Conservation (phyloP, 2,329 filamentous ascomycete species). For the Paecilomyces fulvus region DNA sequence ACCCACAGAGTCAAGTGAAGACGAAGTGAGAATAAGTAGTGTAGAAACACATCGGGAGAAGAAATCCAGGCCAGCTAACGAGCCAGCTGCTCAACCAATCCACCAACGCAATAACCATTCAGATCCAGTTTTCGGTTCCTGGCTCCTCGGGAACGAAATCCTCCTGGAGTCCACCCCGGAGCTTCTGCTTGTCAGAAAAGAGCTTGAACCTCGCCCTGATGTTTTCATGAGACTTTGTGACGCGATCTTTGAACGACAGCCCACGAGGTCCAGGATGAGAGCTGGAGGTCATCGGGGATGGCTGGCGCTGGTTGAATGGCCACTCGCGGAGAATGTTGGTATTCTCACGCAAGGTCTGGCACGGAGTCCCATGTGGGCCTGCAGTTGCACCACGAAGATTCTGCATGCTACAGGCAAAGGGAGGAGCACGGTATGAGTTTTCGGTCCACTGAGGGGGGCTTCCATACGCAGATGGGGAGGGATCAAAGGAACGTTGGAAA, state of each 20-base stretch:
- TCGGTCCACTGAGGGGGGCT: no score
- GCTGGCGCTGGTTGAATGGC: not conserved
- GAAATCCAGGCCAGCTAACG: not conserved
- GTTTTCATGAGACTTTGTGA: not conserved
- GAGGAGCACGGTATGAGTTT: no score
- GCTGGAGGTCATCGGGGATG: not conserved
- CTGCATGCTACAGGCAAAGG: not conserved
- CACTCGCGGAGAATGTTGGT: not conserved
- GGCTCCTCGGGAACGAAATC: not conserved
- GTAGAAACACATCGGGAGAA: not conserved
- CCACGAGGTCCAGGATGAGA: not conserved
- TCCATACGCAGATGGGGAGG: no score
- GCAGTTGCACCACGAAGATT: not conserved
- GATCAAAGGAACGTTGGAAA: no score
- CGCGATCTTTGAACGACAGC: not conserved
- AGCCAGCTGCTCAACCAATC: not conserved
- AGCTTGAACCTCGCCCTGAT: not conserved
- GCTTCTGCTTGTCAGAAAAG: not conserved
- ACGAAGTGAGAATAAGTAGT: not conserved
- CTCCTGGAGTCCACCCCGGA: not conserved
- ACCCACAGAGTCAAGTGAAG: not conserved
- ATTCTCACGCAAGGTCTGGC: not conserved
- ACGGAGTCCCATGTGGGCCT: not conserved
- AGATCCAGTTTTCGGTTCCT: not conserved
- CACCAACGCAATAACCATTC: not conserved